phyloP scores from a whole-genome alignment of 805 yeast species.

The Saccharomycopsis malanga region DNA sequence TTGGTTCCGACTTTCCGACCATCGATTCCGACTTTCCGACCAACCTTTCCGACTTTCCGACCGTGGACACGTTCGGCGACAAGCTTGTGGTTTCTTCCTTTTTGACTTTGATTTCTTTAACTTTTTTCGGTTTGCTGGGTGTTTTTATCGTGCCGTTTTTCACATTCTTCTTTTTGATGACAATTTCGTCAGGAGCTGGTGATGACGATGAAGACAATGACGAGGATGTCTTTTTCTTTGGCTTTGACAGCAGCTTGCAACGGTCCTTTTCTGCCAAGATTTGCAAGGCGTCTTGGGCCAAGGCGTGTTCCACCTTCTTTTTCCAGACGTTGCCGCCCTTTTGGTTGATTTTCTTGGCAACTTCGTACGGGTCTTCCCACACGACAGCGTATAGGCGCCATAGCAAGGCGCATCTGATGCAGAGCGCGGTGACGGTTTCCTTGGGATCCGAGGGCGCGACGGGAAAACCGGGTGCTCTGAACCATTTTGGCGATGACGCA shows the following conservation, averaged over 20 bases:
- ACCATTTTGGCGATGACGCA: conserved; percentile 54
- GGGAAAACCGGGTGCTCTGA: conserved; percentile 57
- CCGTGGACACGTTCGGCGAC: neutral
- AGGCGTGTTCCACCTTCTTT: conserved; percentile 59
- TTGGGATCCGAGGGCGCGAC: conserved; percentile 30
- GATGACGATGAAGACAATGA: conserved; percentile 8
- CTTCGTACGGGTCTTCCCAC: conserved; percentile 77
- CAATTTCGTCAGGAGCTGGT: conserved; percentile 7
- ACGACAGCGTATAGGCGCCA: conserved; percentile 87
- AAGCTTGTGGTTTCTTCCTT: conserved; percentile 1
- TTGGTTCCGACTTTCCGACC: neutral
- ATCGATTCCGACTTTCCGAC: neutral
- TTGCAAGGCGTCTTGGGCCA: conserved; percentile 51
- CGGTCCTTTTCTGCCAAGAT: conserved; percentile 45
- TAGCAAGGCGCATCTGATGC: conserved; percentile 78
- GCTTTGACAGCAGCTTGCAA: too few species aligned
- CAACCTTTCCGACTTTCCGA: neutral
- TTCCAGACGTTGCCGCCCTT: conserved; percentile 49
- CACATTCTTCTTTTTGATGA: neutral
- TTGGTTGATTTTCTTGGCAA: conserved; percentile 41
- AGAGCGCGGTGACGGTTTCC: conserved; percentile 50
- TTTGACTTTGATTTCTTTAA: conserved; percentile 13
- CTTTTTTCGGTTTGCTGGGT: neutral
- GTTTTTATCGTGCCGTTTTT: neutral
- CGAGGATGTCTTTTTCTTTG: neutral